phyloP scores from a whole-genome alignment of 2,329 filamentous ascomycete species.

The Dactylonectria estremocensis region DNA sequence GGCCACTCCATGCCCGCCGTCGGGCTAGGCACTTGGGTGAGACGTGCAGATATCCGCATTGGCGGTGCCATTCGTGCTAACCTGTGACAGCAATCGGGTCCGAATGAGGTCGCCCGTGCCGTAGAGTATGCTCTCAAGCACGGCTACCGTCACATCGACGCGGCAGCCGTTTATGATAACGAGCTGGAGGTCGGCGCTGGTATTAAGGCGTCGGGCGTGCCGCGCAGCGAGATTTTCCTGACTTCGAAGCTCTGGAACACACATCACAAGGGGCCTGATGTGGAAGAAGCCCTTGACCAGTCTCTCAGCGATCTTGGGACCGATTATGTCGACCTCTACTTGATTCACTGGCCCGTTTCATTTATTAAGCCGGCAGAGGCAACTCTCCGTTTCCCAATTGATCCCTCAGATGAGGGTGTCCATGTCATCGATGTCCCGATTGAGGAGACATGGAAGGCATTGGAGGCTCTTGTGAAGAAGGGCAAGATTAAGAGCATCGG shows the following conservation, averaged over 20 bases:
- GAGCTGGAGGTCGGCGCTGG: slow-evolving; percentile 58
- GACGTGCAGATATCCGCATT: neutral
- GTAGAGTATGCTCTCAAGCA: slow-evolving; percentile 59
- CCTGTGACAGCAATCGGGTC: slow-evolving; percentile 26
- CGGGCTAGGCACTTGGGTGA: slow-evolving; percentile 54
- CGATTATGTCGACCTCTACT: slow-evolving; percentile 66
- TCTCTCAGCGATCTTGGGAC: slow-evolving; percentile 63
- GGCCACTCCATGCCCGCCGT: slow-evolving; percentile 52
- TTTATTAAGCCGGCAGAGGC: slow-evolving; percentile 59
- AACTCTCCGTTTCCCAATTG: slow-evolving; percentile 53
- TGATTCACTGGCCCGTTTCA: slow-evolving; percentile 64
- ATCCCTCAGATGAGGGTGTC: slow-evolving; percentile 60
- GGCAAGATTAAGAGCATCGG: slow-evolving; percentile 63
- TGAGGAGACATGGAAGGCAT: slow-evolving; percentile 69
- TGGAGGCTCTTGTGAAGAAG: slow-evolving; percentile 56
- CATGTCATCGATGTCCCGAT: slow-evolving; percentile 45
- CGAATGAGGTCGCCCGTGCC: slow-evolving; percentile 67
- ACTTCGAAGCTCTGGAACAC: slow-evolving; percentile 75
- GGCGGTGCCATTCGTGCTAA: neutral
- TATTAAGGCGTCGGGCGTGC: slow-evolving; percentile 52
- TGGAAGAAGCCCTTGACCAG: slow-evolving; percentile 62
- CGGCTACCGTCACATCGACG: slow-evolving; percentile 63
- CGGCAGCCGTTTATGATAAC: slow-evolving; percentile 61
- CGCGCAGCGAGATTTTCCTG: slow-evolving; percentile 58
- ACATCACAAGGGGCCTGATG: slow-evolving; percentile 61